Percentiles rank a stretch among this genome's conserved stretches.
Conservation (phyloP, 306 rosid genomes). For the Erythrophleum fordii region DNA sequence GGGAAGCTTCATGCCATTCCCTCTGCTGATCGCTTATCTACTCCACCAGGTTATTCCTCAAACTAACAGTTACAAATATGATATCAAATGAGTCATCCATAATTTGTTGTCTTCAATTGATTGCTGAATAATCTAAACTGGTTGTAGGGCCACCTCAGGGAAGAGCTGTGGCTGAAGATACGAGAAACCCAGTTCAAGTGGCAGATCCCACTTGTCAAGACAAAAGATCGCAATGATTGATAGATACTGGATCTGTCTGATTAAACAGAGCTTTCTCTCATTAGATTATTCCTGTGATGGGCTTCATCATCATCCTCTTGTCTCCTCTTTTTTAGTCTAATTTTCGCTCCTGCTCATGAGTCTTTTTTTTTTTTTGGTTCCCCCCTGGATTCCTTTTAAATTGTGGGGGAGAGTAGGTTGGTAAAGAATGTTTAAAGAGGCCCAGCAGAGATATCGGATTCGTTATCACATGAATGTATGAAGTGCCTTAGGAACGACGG, state of each 20-base stretch:
- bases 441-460: background rate
- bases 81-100: background rate
- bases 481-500: background rate
- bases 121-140: background rate
- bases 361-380: no score
- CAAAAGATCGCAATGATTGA: background rate
- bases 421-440: background rate
- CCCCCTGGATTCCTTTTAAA: no score
- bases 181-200: background rate
- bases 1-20: slow-evolving; percentile 7
- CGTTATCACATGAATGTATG: background rate
- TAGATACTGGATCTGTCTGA: background rate
- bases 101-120: background rate
- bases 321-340: background rate
- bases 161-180: background rate
- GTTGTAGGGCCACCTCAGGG: background rate
- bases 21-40: background rate
- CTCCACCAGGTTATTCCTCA: background rate
- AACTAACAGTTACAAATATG: background rate
- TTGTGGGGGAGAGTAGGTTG: no score
- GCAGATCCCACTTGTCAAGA: background rate
- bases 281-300: background rate
- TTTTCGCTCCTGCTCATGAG: no score
- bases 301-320: background rate
- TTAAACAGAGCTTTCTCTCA: background rate